phyloP scores from a whole-genome alignment of 306 rosid genomes.

The Prunus mongolica region DNA sequence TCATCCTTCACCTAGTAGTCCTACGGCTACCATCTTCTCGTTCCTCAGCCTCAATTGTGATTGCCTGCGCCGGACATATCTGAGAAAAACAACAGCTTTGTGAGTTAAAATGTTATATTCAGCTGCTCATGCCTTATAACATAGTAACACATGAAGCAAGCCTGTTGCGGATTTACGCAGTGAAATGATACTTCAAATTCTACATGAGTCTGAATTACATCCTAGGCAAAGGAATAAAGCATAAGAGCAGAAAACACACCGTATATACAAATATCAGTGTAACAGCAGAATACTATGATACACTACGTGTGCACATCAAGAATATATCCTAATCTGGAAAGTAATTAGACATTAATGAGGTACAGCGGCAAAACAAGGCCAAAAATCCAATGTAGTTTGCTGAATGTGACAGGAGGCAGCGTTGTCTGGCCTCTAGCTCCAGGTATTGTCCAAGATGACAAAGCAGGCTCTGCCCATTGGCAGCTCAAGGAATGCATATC shows the following conservation, averaged over 20 bases:
- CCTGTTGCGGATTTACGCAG: neutral
- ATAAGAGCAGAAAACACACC: neutral
- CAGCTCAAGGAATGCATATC: neutral
- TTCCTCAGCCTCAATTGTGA: slow-evolving; percentile 98
- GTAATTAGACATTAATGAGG: neutral
- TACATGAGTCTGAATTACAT: neutral
- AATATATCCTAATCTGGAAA: neutral
- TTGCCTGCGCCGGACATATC: slow-evolving; percentile 99
- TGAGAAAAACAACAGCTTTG: slow-evolving; percentile 19
- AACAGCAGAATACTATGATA: neutral
- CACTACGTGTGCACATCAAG: neutral
- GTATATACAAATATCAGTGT: neutral
- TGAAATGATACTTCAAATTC: neutral
- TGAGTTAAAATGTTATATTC: slow-evolving; percentile 3
- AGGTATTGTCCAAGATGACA: neutral
- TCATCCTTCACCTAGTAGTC: slow-evolving; percentile 75
- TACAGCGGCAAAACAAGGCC: neutral
- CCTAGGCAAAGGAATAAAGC: neutral
- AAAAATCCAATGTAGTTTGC: neutral
- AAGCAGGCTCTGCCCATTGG: neutral
- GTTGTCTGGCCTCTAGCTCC: neutral
- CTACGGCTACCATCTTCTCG: slow-evolving; percentile 99
- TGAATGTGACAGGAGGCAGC: neutral
- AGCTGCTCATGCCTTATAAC: neutral
- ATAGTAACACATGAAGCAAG: neutral